Evolutionary conservation across 352 stramenopile species (phyloP).

Genomic region (Phytophthora sp.): DNA sequence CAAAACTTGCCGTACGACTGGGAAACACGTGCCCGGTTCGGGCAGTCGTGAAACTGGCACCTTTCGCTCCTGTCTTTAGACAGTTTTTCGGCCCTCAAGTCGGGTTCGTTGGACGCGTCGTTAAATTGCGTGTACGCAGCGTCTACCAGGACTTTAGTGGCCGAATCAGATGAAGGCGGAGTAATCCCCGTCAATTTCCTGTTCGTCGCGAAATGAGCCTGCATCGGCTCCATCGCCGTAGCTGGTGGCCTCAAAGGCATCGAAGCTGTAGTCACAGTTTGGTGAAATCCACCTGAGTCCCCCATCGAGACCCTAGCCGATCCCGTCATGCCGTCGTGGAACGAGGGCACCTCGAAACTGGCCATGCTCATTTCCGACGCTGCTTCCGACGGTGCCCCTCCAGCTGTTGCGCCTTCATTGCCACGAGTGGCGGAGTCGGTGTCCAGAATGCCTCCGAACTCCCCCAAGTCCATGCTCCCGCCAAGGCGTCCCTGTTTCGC

Average conservation of each 20-base stretch:
- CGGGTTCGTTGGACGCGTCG: constrained; percentile 49
- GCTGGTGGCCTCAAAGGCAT: constrained; percentile 1
- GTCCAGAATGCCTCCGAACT: constrained; percentile 50
- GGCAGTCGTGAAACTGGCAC: constrained; percentile 79
- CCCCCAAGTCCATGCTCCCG: constrained; percentile 40
- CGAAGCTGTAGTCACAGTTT: neutral
- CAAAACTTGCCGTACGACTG: constrained; percentile 87
- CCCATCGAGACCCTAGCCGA: neutral
- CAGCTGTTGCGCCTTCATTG: constrained; percentile 6
- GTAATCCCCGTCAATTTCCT: neutral
- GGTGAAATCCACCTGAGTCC: constrained; percentile 2
- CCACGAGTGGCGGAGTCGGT: constrained; percentile 2
- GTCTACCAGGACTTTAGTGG: constrained; percentile 22
- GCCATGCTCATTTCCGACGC: constrained; percentile 37
- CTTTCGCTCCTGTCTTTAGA: constrained; percentile 65
- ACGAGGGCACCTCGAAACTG: constrained; percentile 47
- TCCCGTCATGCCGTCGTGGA: constrained; percentile 35
- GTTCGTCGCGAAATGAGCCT: neutral
- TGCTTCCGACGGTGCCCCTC: constrained; percentile 17
- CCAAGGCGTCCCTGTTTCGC: constrained; percentile 27
- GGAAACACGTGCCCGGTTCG: constrained; percentile 77
- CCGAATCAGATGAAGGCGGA: constrained; percentile 5
- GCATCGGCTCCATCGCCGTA: neutral
- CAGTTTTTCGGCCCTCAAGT: constrained; percentile 64
- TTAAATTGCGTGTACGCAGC: constrained; percentile 53